These are phyloP conservation scores for Cercospora sojina DNA, from an alignment of 2,329 filamentous ascomycete genomes.

Conservation along the genomic window DNA sequence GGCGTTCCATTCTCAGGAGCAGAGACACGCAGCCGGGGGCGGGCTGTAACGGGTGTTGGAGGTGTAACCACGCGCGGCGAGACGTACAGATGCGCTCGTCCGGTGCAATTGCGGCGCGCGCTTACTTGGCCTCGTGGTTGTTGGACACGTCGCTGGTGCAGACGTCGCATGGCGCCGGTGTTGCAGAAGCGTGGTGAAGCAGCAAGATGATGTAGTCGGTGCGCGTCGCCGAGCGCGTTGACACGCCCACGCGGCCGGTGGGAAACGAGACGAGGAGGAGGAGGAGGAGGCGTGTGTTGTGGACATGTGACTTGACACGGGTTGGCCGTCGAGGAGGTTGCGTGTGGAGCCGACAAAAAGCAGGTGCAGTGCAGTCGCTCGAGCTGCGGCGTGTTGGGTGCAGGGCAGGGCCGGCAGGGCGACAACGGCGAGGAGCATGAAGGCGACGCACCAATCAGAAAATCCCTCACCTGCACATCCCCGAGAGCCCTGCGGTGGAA, in stretches of 20 bases:
- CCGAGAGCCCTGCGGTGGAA: not conserved
- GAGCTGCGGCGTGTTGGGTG: not conserved
- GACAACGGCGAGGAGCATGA: not conserved
- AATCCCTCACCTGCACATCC: not conserved
- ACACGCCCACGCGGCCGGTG: not conserved
- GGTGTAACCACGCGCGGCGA: not conserved
- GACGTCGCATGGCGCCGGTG: conserved; percentile 1
- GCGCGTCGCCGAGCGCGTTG: not conserved
- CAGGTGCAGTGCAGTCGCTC: not conserved
- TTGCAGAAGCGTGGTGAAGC: not conserved
- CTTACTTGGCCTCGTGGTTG: not conserved
- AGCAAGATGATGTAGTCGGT: not conserved
- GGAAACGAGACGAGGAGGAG: not conserved
- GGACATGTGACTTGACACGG: not conserved
- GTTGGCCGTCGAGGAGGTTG: not conserved
- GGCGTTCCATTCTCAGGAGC: not conserved
- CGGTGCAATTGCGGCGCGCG: conserved; percentile 1
- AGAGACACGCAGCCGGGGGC: not conserved
- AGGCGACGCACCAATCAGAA: not conserved
- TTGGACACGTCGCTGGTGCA: not conserved
- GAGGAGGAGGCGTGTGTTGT: not conserved
- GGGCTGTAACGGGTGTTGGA: not conserved
- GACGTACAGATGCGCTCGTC: not conserved
- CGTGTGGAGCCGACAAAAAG: not conserved
- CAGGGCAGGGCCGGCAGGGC: not conserved